Percentiles rank a stretch among this genome's conserved stretches.
Evolutionary conservation across 2,329 filamentous ascomycete species (phyloP).

Genomic region (Pyricularia pennisetigena): DNA sequence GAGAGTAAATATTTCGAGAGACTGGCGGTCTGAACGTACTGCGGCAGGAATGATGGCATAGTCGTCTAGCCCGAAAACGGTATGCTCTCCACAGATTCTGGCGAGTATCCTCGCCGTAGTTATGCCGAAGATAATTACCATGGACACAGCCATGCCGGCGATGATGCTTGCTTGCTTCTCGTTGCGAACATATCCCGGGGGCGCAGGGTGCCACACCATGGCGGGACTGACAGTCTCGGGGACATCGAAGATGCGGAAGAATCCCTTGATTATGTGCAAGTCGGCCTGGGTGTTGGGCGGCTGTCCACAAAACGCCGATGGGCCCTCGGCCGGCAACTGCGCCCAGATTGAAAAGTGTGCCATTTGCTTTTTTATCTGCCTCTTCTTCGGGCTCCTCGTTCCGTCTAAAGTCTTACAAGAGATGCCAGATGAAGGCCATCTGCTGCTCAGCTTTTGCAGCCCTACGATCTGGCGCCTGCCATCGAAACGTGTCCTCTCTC

Average conservation of each 20-base stretch:
- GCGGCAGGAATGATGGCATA: neutral
- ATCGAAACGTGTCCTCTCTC: no score
- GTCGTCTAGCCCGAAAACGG: neutral
- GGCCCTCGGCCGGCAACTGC: neutral
- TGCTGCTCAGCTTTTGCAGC: no score
- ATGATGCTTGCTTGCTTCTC: neutral
- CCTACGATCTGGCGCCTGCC: no score
- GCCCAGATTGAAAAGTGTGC: neutral
- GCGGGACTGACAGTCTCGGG: neutral
- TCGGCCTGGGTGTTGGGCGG: neutral
- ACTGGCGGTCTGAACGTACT: neutral
- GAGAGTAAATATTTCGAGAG: neutral
- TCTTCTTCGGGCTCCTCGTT: no score
- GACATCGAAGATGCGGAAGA: neutral
- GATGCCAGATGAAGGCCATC: no score
- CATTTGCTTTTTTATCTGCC: neutral
- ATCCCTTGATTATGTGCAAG: neutral
- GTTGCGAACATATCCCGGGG: neutral
- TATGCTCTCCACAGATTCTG: neutral
- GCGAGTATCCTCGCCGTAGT: neutral
- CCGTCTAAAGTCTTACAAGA: no score
- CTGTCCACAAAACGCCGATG: neutral
- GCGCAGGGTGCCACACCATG: neutral
- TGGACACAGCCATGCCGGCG: neutral
- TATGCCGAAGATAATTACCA: neutral